Conservation (phyloP, 306 rosid species). For the Castanea crenata region DNA sequence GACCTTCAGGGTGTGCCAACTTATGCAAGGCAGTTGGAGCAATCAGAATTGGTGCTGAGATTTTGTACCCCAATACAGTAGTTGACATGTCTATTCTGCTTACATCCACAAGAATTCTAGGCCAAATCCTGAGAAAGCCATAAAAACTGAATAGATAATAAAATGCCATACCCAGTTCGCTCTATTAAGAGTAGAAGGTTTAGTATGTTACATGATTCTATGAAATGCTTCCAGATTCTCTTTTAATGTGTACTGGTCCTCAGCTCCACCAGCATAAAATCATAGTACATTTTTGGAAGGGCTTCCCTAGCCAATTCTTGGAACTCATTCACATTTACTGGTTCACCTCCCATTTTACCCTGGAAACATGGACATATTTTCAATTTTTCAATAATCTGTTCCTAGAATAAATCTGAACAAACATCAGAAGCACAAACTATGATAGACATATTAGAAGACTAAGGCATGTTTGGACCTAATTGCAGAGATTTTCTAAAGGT, state of each 20-base stretch:
- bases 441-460: not conserved
- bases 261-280: conserved; percentile 67
- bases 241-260: conserved; percentile 50
- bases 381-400: not conserved
- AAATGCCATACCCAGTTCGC: not conserved
- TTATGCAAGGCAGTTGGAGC: conserved; percentile 58
- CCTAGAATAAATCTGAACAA: not conserved
- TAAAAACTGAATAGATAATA: not conserved
- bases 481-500: not conserved
- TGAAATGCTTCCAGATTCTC: conserved; percentile 58
- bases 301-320: conserved; percentile 53
- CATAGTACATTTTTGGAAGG: conserved; percentile 63
- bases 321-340: conserved; percentile 58
- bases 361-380: conserved; percentile 18
- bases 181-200: not conserved
- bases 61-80: conserved; percentile 44
- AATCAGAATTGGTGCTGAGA: conserved; percentile 56
- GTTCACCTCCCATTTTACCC: conserved; percentile 49
- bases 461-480: not conserved
- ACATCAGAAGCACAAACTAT: not conserved
- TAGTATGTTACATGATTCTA: conserved; percentile 43
- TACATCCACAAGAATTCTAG: conserved; percentile 67
- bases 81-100: conserved; percentile 61
- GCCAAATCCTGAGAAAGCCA: conserved; percentile 46
- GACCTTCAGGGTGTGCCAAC: conserved; percentile 64